Conservation (phyloP, 495 filamentous ascomycete genomes). For the Tuber magnatum region DNA sequence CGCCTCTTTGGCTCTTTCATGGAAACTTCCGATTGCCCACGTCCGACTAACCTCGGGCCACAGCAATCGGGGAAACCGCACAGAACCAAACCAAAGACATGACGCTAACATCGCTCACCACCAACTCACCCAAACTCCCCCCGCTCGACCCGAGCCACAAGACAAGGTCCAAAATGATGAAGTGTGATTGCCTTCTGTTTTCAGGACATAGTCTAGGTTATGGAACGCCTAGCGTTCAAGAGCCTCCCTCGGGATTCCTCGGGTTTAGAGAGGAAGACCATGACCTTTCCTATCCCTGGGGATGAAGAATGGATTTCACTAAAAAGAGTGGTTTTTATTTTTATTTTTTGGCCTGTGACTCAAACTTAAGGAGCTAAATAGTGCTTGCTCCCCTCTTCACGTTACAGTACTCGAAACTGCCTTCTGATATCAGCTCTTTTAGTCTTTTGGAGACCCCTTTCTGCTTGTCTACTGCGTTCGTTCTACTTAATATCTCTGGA, state of each 20-base stretch:
- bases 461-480: neutral
- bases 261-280: neutral
- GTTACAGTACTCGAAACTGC: neutral
- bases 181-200: neutral
- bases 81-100: slow-evolving; percentile 14
- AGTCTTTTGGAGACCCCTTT: neutral
- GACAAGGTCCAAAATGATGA: neutral
- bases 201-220: neutral
- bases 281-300: neutral
- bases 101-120: neutral
- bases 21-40: slow-evolving; percentile 25
- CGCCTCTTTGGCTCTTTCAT: slow-evolving; percentile 4
- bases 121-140: neutral
- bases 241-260: neutral
- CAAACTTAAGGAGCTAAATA: neutral
- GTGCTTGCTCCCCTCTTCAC: neutral
- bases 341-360: neutral
- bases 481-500: neutral
- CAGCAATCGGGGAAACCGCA: slow-evolving; percentile 11
- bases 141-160: slow-evolving; percentile 14
- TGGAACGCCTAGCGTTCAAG: neutral
- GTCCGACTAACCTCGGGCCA: slow-evolving; percentile 26
- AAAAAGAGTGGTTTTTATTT: neutral
- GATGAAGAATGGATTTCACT: neutral
- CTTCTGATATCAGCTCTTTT: neutral